Evolutionary conservation across 1,139 yeast species (phyloP).

Genomic region (Komagataea norvegica): DNA sequence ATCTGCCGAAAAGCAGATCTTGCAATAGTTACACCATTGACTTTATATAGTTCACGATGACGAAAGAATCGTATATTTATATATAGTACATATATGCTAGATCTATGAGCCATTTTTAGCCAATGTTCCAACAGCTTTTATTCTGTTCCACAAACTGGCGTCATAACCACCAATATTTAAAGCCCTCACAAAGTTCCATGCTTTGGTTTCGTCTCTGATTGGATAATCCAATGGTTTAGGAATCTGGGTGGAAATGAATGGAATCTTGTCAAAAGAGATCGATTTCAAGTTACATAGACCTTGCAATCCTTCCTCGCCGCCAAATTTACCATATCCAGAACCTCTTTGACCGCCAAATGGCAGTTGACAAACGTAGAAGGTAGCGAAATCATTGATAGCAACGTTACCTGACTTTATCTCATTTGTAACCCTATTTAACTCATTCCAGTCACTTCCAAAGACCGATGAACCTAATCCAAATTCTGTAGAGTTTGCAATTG

Average conservation of each 20-base stretch:
- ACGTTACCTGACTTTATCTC: conserved; percentile 78
- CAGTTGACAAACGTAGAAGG: conserved; percentile 88
- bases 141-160: conserved; percentile 59
- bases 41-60: no score
- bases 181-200: conserved; percentile 83
- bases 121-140: conserved; percentile 48
- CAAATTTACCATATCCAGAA: conserved; percentile 94
- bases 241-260: conserved; percentile 73
- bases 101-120: conserved; percentile 33
- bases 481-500: conserved; percentile 79
- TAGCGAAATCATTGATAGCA: conserved; percentile 95
- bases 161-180: conserved; percentile 89
- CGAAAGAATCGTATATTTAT: no score
- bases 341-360: conserved; percentile 95
- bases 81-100: neutral
- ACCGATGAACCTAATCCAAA: conserved; percentile 91
- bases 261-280: conserved; percentile 76
- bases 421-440: conserved; percentile 60
- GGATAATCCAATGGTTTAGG: conserved; percentile 93
- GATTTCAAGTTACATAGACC: conserved; percentile 86
- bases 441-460: conserved; percentile 59
- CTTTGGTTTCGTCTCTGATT: conserved; percentile 68
- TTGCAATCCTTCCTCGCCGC: conserved; percentile 91
- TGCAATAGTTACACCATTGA: no score
- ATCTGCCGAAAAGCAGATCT: conserved; percentile 48